Conservation (phyloP, 2,329 filamentous ascomycete species). For the Metarhizium brunneum region DNA sequence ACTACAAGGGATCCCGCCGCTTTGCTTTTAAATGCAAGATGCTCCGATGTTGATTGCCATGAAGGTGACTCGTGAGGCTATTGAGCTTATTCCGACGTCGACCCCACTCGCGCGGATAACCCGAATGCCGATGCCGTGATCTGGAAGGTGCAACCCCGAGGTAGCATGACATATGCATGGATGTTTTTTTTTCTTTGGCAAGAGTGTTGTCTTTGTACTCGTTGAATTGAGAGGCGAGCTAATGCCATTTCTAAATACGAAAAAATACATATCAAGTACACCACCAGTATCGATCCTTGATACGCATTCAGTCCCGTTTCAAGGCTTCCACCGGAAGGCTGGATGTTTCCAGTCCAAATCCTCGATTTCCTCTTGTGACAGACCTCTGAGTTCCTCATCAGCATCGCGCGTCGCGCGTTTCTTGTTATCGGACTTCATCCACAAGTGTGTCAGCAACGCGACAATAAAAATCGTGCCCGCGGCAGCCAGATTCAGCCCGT, state of each 20-base stretch:
- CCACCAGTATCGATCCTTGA: no score
- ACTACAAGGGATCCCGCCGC: no score
- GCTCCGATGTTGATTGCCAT: no score
- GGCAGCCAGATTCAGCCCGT: conserved; percentile 59
- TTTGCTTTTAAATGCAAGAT: no score
- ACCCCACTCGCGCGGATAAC: not conserved
- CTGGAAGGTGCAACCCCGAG: not conserved
- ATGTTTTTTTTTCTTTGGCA: no score
- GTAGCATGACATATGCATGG: no score
- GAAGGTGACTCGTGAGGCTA: not conserved
- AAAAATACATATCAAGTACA: no score
- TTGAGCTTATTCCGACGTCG: not conserved
- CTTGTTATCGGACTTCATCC: conserved; percentile 55
- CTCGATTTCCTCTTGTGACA: conserved; percentile 43
- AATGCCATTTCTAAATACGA: no score
- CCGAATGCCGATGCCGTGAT: not conserved
- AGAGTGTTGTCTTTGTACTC: no score
- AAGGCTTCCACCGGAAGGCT: conserved; percentile 46
- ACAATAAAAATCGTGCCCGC: conserved; percentile 39
- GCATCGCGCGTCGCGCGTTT: conserved; percentile 17
- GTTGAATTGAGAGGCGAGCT: no score
- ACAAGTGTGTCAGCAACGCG: conserved; percentile 38
- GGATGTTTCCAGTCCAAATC: conserved; percentile 61
- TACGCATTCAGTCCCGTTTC: not conserved
- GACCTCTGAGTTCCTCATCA: conserved; percentile 39